Evolutionary conservation across 768 basidiomycete genomes (phyloP), one percentile per base, ranked within the genome.

Genomic region (Arthromyces matolae): DNA sequence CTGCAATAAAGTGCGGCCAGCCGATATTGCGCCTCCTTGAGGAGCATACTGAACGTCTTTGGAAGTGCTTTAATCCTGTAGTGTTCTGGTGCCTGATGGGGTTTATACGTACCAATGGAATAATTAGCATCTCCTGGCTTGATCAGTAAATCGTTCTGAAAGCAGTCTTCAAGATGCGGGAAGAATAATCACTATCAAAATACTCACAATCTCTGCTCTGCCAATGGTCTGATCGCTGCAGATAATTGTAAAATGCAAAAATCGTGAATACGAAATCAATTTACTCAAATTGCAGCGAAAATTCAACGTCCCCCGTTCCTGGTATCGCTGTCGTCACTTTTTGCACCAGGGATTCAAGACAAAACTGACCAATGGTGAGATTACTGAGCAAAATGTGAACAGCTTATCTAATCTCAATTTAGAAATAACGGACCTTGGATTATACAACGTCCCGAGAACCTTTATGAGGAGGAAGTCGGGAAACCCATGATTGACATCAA

Each of bases 401-500:
- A 9, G 5, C 18, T 16, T 20, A n/a, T 51, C 57, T 62, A 67
- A 64, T 38, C 42, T 24, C 38, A 18, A 16, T 36, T 10, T 37
- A 19, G 27, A 50, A 38, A 46, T 32, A 39, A 20, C 66, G 52
- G 53, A 79, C 79, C 79, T 84, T 10, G 86, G 85, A 49, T 86
- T 87, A 60, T 77, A 84, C 19, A 87, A 64, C 1, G 71, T 67
- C 16, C 80, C 78, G 34, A 77, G 67, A 10, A 79, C 78, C 56
- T 74, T 84, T 66, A 89, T 86, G 41, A 86, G 70, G n/a, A 89
- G 69, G 60, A 73, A 81, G 57, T 83, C 75, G 0, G 78, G 49
- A 67, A 77, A 87, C 6, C 86, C 86, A 43, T 80, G 83, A 32
- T 75, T 78, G 23, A 87, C 84, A 51, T 87, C 84, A 41, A 88